Base-by-base conservation (phyloP, 768 basidiomycete species). In the Rhodotorula babjevae region DNA sequence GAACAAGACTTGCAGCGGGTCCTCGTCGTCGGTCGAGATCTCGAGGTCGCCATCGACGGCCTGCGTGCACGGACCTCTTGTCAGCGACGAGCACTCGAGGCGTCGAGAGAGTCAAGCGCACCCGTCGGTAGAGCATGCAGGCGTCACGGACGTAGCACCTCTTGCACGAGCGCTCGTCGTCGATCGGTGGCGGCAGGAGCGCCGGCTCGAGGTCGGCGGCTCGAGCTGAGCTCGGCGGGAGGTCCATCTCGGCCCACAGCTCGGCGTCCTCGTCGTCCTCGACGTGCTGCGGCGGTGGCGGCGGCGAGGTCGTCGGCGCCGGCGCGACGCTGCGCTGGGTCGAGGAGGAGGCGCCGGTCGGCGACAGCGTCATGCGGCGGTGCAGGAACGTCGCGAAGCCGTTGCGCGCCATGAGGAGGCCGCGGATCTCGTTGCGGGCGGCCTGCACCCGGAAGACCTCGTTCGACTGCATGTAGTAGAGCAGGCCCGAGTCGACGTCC, bases 91-190 rank as follows among this genome's bases (percentile, higher is more conserved):
- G 3, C 31, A 8, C 12, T 0, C 10, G 11, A 18, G 18, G n/a
- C 33, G 21, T n/a, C n/a, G 36, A 58, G 3, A 27, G 42, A 9
- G 47, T 16, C 14, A 31, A 50, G 61, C n/a, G 60, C 71, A 88
- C 91, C 85, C 89, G 90, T 57, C 95, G 89, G 82, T 93, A 98
- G 19, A 99, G 84, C 89, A 97, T 93, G 81, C 96, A 98, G 3
- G 87, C 85, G 77, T 99, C 92, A 12, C 90, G 81, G 0, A 86
- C 84, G 79, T 88, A 97, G 78, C 96, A 98, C 61, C 83, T 85
- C 79, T 87, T 87, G 80, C 96, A 99, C 19, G 85, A 82, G 67
- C 88, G 83, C 69, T 87, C 86, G 74, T 92, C 87, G 78, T 98
- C 92, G 71, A 96, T 89, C 0, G 93, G 91, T 1, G 88, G 85